phyloP scores from a whole-genome alignment of 78 protist genomes.

The Andalucia godoyi region DNA sequence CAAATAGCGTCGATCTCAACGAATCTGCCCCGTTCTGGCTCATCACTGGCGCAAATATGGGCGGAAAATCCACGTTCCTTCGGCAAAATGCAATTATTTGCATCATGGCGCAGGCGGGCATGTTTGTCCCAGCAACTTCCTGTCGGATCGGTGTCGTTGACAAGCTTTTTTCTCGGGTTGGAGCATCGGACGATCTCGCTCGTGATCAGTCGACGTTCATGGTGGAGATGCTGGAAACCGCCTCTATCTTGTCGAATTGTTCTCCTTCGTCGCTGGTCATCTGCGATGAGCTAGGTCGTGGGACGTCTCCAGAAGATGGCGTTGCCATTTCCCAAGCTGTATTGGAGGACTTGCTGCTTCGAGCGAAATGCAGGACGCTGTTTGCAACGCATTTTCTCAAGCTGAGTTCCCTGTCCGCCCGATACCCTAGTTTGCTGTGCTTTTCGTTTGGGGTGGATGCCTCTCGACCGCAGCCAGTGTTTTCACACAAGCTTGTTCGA shows the following conservation, averaged over 20 bases:
- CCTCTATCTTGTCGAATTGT: conserved; percentile 13
- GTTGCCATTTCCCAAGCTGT: conserved; percentile 12
- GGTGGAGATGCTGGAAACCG: conserved; percentile 55
- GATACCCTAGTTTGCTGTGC: background rate
- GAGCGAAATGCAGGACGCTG: background rate
- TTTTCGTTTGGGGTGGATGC: background rate
- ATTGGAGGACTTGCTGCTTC: background rate
- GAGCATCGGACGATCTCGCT: conserved; percentile 21
- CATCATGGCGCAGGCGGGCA: conserved; percentile 49
- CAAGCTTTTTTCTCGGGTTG: conserved; percentile 33
- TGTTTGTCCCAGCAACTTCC: conserved; percentile 35
- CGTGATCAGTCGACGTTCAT: conserved; percentile 36
- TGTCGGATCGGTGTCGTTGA: conserved; percentile 28
- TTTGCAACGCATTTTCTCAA: conserved; percentile 38
- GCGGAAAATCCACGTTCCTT: conserved; percentile 62
- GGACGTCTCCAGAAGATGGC: conserved; percentile 38
- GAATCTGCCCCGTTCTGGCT: background rate
- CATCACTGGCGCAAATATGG: conserved; percentile 73
- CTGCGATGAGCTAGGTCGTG: conserved; percentile 50
- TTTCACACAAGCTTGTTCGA: background rate
- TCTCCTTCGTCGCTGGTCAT: conserved; percentile 22
- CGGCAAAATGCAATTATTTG: conserved; percentile 44
- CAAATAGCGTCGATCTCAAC: background rate
- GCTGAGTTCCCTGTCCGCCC: background rate
- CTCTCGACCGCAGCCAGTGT: background rate